Evolutionary conservation across 2,329 filamentous ascomycete species (phyloP), one percentile per base, ranked within the genome.

Genomic region (Daldinia eschscholtzii): DNA sequence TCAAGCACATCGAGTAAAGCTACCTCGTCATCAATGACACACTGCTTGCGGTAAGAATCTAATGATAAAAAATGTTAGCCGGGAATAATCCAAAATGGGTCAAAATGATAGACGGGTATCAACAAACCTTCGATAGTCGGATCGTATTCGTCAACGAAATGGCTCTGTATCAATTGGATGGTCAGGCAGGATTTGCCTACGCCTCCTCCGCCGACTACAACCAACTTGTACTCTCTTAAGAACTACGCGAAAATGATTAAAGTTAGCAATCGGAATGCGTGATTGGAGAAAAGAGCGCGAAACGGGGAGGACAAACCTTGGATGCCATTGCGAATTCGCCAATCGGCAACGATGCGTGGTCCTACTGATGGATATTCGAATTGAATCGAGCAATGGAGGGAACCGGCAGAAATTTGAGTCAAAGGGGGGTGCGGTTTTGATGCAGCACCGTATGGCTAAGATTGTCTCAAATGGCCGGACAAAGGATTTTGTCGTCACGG

Each of bases 31-130:
- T 99, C 96, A 81, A 99, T 97, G 76, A 97, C 91, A 82, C 96
- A 98, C 88, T 98, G 96, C 91, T 99, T 99, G 86, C 96, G 94
- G 87, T 99, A 99, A 71, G 96, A 98, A 81, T 99, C 96, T 99
- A 65, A 18, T 5, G 59, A 63, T 30, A 39, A 58, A 58, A 63
- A 33, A 57, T 53, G 73, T 79, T 62, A 77, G 73, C 42, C 53
- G 33, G 48, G 30, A 15, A 35, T 26, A 20, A 26, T n/a, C 4
- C 44, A 55, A 37, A 33, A 33, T 10, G 26, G 7, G 26, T 0
- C 15, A 9, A 33, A 66, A 41, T 57, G 15, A 52, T 28, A 41
- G 35, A 35, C 37, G 37, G 28, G 37, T 57, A 67, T 63, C 9
- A 41, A 81, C 87, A 76, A 82, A 94, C 96, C 96, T 92, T 99